These are phyloP conservation scores for Discostella stelligeroides DNA, from an alignment of 108 stramenopile genomes.

Conservation along the genomic window DNA sequence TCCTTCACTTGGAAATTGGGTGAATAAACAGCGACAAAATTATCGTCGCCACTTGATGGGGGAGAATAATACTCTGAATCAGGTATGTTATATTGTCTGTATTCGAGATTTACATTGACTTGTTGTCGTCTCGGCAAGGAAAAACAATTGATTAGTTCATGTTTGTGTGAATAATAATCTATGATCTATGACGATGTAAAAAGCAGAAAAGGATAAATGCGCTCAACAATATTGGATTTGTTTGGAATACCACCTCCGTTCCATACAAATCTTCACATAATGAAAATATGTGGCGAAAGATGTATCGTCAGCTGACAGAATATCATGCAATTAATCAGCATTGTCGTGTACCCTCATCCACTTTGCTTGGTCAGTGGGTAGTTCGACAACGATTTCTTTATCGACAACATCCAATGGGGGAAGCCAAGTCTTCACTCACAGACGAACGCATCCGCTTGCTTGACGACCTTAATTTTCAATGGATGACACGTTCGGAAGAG, in stretches of 20 bases:
- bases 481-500: constrained; percentile 32
- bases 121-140: too few relatives aligned
- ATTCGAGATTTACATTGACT: not conserved
- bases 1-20: constrained; percentile 66
- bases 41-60: constrained; percentile 52
- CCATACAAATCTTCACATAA: constrained; percentile 21
- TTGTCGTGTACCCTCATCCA: constrained; percentile 38
- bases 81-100: constrained; percentile 14
- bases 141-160: too few relatives aligned
- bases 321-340: constrained; percentile 57
- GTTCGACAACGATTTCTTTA: constrained; percentile 57
- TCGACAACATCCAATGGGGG: constrained; percentile 13
- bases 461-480: constrained; percentile 26
- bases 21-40: constrained; percentile 62
- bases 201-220: constrained; percentile 24
- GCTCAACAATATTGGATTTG: constrained; percentile 39
- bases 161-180: not conserved
- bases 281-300: constrained; percentile 53
- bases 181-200: too few relatives aligned
- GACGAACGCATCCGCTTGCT: constrained; percentile 33
- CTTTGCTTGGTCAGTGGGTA: constrained; percentile 35
- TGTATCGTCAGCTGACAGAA: constrained; percentile 54
- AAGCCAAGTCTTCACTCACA: constrained; percentile 32
- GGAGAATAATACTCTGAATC: constrained; percentile 32
- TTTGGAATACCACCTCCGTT: constrained; percentile 36